Base-by-base conservation (phyloP, 139 green algal genomes). In the Chlamydomonas sphaeroides region DNA sequence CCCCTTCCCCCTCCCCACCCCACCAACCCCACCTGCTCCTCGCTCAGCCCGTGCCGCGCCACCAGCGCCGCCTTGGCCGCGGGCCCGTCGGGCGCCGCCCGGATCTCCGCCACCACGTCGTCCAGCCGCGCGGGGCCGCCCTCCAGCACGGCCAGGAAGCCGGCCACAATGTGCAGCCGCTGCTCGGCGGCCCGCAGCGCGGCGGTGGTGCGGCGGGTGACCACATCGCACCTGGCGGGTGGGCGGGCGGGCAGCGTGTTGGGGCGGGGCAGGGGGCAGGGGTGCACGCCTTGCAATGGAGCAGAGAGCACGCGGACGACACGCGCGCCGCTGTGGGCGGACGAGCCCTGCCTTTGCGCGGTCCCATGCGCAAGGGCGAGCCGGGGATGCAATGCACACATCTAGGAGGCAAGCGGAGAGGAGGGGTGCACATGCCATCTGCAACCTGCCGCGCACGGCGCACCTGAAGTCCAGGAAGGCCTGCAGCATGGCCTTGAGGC, bases 391-490 rank as follows among this genome's bases (percentile, higher is more conserved):
- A n/a, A n/a, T n/a, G n/a, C n/a, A n/a, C n/a, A n/a, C n/a, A n/a
- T n/a, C n/a, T n/a, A n/a, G n/a, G n/a, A n/a, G n/a, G n/a, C n/a
- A n/a, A n/a, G n/a, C n/a, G n/a, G n/a, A n/a, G n/a, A n/a, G n/a
- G n/a, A n/a, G n/a, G n/a, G n/a, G n/a, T n/a, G n/a, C n/a, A n/a
- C n/a, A n/a, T n/a, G n/a, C n/a, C n/a, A n/a, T n/a, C n/a, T n/a
- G n/a, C n/a, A n/a, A n/a, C n/a, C n/a, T n/a, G n/a, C n/a, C n/a
- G n/a, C n/a, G n/a, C 61, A 4, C 45, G 1, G 0, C 36, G 32
- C 49, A 89, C 83, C 95, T 89, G 82, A 98, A 98, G 57, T 95
- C 93, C 32, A 97, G 79, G 74, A 96, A 98, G 65, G 93, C 78
- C 53, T 81, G 17, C 61, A 98, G 89, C 39, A 94, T 90, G 6